phyloP scores from a whole-genome alignment of 148 eudicot species.

The Fagopyrum esculentum region DNA sequence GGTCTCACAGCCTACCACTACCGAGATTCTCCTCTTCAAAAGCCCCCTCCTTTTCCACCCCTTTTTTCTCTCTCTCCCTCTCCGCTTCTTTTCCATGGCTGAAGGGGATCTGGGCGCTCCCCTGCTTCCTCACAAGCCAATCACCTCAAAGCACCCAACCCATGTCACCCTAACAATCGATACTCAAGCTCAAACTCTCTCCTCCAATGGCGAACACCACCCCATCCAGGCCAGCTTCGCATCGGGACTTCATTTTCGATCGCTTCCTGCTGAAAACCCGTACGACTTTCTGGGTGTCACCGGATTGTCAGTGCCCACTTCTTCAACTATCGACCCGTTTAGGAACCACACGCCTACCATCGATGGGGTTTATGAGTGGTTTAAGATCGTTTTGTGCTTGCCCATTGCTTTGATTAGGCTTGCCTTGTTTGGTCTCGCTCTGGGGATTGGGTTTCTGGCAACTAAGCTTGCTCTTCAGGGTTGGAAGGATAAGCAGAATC shows the following conservation, averaged over 20 bases:
- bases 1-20: background rate
- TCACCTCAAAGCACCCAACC: constrained; percentile 5
- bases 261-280: constrained; percentile 25
- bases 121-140: constrained; percentile 24
- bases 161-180: constrained; percentile 35
- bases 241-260: constrained; percentile 13
- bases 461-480: constrained; percentile 61
- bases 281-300: constrained; percentile 44
- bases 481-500: constrained; percentile 75
- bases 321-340: constrained; percentile 66
- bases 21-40: background rate
- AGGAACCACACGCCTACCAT: constrained; percentile 60
- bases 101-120: constrained; percentile 41
- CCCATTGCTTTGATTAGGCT: constrained; percentile 60
- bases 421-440: constrained; percentile 53
- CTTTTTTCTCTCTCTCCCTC: background rate
- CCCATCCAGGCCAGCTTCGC: constrained; percentile 4
- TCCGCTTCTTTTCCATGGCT: constrained; percentile 16
- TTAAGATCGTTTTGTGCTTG: constrained; percentile 57
- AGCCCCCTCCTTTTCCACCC: background rate
- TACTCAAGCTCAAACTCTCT: constrained; percentile 1
- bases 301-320: constrained; percentile 29
- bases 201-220: background rate
- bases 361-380: constrained; percentile 81
- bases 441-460: constrained; percentile 60